These are phyloP conservation scores for Perkinsus olseni DNA, from an alignment of 169 alveolate species.

Conservation along the genomic window DNA sequence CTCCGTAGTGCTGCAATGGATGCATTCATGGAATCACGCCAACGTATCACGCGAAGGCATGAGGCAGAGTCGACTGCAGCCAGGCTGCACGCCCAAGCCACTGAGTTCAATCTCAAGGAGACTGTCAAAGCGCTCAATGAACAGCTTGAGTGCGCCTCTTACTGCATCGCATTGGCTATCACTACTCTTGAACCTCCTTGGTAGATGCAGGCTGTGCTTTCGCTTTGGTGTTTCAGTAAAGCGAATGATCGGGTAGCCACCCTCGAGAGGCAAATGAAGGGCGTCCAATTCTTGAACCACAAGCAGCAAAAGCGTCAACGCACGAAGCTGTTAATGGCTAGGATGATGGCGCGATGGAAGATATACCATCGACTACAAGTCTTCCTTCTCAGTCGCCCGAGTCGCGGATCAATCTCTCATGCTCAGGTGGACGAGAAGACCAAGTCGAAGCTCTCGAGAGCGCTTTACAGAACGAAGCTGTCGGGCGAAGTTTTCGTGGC, in stretches of 20 bases:
- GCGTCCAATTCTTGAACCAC: neutral
- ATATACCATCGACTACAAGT: neutral
- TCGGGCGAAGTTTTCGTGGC: neutral
- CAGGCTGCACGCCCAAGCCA: neutral
- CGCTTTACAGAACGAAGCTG: neutral
- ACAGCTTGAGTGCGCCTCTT: neutral
- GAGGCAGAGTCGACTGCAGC: neutral
- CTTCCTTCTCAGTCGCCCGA: neutral
- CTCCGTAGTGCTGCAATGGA: neutral
- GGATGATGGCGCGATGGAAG: neutral
- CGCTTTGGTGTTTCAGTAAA: neutral
- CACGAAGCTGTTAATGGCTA: neutral
- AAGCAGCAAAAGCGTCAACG: neutral
- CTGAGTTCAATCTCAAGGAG: neutral
- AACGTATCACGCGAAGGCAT: neutral
- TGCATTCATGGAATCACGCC: neutral
- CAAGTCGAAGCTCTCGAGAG: neutral
- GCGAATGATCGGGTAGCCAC: neutral
- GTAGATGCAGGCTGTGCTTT: too few species aligned
- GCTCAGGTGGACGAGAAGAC: neutral
- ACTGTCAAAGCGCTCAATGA: neutral
- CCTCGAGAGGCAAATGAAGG: neutral
- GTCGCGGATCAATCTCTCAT: neutral
- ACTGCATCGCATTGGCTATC: neutral
- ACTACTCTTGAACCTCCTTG: too few species aligned